phyloP scores from a whole-genome alignment of 495 filamentous ascomycete genomes.

The Sordaria brevicollis region DNA sequence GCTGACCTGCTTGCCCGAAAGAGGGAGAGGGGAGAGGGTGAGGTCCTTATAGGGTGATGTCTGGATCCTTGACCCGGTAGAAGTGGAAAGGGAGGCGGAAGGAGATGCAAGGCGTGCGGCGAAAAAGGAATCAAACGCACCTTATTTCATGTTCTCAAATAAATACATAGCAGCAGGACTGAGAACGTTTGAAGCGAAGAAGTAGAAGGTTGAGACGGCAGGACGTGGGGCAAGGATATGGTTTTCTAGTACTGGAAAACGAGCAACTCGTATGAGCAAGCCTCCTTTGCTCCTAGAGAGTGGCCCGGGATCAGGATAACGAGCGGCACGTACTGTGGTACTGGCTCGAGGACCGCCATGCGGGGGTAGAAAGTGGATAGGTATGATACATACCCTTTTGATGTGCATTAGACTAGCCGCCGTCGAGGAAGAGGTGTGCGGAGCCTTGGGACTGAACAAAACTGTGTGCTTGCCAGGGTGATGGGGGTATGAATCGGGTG shows the following conservation, averaged over 20 bases:
- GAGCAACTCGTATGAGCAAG: not conserved
- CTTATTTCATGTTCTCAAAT: not conserved
- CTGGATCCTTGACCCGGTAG: not conserved
- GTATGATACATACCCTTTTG: not conserved
- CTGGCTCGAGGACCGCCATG: not conserved
- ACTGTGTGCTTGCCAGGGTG: not conserved
- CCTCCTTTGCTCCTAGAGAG: conserved; percentile 3
- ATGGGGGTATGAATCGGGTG: not conserved
- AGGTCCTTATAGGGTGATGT: not conserved
- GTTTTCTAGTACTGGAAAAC: not conserved
- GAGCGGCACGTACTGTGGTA: not conserved
- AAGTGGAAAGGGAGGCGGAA: not conserved
- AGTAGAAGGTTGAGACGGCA: not conserved
- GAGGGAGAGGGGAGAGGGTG: not conserved
- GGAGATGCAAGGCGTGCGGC: not conserved
- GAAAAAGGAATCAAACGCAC: not conserved
- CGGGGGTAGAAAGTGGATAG: not conserved
- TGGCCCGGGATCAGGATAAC: not conserved
- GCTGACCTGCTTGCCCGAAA: not conserved
- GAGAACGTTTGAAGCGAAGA: not conserved
- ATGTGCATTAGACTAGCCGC: not conserved
- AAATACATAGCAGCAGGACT: not conserved
- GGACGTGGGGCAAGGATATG: conserved; percentile 2
- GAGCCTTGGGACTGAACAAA: not conserved
- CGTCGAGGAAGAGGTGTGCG: not conserved